These are phyloP conservation scores for Rhizopogon salebrosus DNA, from an alignment of 768 basidiomycete species.

Conservation along the genomic window DNA sequence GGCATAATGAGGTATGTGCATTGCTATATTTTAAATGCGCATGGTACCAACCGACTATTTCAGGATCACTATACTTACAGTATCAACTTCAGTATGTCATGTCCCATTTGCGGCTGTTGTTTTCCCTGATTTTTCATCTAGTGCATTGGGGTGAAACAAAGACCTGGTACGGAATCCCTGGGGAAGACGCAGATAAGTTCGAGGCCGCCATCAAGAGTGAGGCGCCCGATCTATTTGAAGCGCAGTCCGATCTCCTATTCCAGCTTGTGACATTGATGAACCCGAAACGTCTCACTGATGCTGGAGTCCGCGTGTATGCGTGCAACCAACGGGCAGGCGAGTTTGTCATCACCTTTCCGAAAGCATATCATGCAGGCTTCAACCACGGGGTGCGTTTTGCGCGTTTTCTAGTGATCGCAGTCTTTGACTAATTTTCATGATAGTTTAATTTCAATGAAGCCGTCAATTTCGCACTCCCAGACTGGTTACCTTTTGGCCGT, in stretches of 20 bases:
- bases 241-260: slow-evolving; percentile 94
- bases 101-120: slow-evolving; percentile 6
- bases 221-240: slow-evolving; percentile 96
- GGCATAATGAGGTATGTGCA: slow-evolving; percentile 88
- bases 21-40: slow-evolving; percentile 12
- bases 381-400: slow-evolving; percentile 84
- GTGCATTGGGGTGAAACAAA: slow-evolving; percentile 99
- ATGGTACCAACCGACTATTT: slow-evolving; percentile 12
- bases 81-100: slow-evolving; percentile 79
- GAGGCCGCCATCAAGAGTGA: slow-evolving; percentile 93
- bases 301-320: slow-evolving; percentile 87
- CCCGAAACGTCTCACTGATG: slow-evolving; percentile 77
- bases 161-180: slow-evolving; percentile 99
- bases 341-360: slow-evolving; percentile 96
- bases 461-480: slow-evolving; percentile 95
- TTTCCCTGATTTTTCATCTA: slow-evolving; percentile 27
- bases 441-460: slow-evolving; percentile 99
- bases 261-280: slow-evolving; percentile 98
- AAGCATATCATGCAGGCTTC: slow-evolving; percentile 97
- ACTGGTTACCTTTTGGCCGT: slow-evolving; percentile 86
- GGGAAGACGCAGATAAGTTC: slow-evolving; percentile 92
- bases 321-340: slow-evolving; percentile 97
- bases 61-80: slow-evolving; percentile 98
- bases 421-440: slow-evolving; percentile 9
- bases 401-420: slow-evolving; percentile 18